These are phyloP conservation scores for Pseudonitzschia multiseries DNA, from an alignment of 108 stramenopile species.

Conservation along the genomic window DNA sequence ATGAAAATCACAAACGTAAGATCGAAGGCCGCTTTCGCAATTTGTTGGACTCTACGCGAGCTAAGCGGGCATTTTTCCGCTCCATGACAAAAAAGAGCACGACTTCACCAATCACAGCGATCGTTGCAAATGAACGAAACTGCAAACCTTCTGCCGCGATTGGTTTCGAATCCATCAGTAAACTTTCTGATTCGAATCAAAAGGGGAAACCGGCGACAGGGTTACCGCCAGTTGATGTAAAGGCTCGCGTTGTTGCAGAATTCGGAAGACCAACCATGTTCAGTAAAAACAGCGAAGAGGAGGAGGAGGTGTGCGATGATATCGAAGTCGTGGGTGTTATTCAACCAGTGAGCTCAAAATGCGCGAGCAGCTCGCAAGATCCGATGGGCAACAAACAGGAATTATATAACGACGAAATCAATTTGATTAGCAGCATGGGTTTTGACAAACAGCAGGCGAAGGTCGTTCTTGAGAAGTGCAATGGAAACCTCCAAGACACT, in stretches of 20 bases:
- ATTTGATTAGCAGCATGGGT: constrained; percentile 24
- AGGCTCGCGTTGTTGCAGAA: no score
- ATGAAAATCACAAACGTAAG: constrained; percentile 41
- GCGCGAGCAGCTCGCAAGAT: not conserved
- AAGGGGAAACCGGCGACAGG: no score
- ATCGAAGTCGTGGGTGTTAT: not conserved
- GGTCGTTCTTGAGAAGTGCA: not conserved
- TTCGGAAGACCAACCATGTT: not conserved
- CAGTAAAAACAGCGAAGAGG: not conserved
- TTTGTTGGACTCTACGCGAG: constrained; percentile 45
- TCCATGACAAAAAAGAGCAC: constrained; percentile 26
- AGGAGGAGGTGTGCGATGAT: not conserved
- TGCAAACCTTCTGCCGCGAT: not conserved
- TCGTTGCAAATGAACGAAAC: not conserved
- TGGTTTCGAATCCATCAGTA: not conserved
- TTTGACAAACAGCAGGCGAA: constrained; percentile 15
- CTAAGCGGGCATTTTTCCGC: constrained; percentile 55
- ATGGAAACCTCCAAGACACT: constrained; percentile 12
- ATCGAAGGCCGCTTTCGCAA: constrained; percentile 49
- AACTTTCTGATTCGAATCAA: no score
- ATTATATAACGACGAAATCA: not conserved
- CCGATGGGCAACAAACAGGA: not conserved
- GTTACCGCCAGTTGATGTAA: no score
- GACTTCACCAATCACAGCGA: not conserved
- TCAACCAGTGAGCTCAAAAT: not conserved